Base-by-base conservation (phyloP, 208 protist species). In the Spongospora subterranea region DNA sequence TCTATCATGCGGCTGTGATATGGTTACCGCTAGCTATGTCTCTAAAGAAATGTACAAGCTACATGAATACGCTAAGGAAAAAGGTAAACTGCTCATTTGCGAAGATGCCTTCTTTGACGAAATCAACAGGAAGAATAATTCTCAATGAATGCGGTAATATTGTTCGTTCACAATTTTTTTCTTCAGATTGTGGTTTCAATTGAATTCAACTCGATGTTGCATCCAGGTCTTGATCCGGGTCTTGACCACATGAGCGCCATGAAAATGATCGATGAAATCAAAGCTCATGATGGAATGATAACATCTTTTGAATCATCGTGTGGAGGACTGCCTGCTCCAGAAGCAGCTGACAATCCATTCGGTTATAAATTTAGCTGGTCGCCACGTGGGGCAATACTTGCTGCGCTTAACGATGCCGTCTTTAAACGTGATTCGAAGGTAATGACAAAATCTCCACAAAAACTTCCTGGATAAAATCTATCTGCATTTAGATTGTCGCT, bases 231-330 rank as follows among this genome's bases (percentile, higher is more conserved):
- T 6, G 88, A 89, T 71, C 88, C 88, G 1, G 88, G 88, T 13
- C 54, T 89, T 20, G 88, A 89, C n/a, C 88, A 89, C n/a, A 89
- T 89, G 88, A 76, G 50, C 29, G 88, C 88, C 46, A 76, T 89
- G 88, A 60, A 89, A 45, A 89, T 65, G 17, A 89, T 89, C 32
- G 50, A 71, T 20, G 88, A 89, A 89, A n/a, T 89, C 54, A 89
- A 76, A 29, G 29, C 1, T 45, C n/a, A 13, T 20, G 6, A 1
- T 65, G 46, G 46, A 13, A 89, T 6, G 13, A 29, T 89, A 6
- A 32, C 65, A 35, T 89, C 88, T 45, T 89, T 76, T n/a, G 88
- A 76, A 71, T 89, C 54, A 20, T 45, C 32, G 17, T 89, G 88
- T 29, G 54, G 54, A 89, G 50, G 54, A 35, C 54, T 89, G 6